Conservation (phyloP, 106 monocot species). For the Phalaenopsis equestris region DNA sequence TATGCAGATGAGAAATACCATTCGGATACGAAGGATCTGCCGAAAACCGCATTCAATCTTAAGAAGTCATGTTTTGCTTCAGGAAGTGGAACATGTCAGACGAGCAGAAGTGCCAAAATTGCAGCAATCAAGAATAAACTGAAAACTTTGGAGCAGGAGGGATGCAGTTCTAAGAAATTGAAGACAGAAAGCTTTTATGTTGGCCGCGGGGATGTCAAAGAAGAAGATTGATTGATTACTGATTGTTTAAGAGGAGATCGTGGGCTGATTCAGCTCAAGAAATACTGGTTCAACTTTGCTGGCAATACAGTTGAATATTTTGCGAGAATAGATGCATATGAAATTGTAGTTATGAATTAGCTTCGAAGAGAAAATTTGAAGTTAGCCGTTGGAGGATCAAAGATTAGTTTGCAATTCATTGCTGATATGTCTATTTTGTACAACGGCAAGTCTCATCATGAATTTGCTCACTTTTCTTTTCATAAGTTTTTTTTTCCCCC, state of each 20-base stretch:
- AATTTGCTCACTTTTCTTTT: no score
- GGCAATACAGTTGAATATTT: no score
- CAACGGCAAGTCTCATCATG: no score
- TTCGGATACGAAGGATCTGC: constrained; percentile 15
- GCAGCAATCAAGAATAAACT: constrained; percentile 85
- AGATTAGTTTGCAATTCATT: no score
- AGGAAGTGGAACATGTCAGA: constrained; percentile 23
- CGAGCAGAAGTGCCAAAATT: constrained; percentile 49
- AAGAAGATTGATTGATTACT: background rate
- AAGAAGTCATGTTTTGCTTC: constrained; percentile 22
- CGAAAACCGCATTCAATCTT: constrained; percentile 11
- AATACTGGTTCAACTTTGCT: no score
- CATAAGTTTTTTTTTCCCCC: no score
- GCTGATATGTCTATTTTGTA: no score
- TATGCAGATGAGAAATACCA: constrained; percentile 66
- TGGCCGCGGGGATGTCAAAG: background rate
- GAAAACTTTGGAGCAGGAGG: constrained; percentile 65
- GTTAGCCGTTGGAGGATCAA: no score
- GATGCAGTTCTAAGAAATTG: constrained; percentile 38
- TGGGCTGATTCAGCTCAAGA: no score
- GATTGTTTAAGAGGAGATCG: background rate
- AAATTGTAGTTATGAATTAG: no score
- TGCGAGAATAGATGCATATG: no score
- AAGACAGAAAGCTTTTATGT: constrained; percentile 13
- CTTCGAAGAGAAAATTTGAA: no score